Evolutionary conservation across 2,329 filamentous ascomycete species (phyloP), one percentile per base, ranked within the genome.

Genomic region (Emmonsiellopsis sp.): DNA sequence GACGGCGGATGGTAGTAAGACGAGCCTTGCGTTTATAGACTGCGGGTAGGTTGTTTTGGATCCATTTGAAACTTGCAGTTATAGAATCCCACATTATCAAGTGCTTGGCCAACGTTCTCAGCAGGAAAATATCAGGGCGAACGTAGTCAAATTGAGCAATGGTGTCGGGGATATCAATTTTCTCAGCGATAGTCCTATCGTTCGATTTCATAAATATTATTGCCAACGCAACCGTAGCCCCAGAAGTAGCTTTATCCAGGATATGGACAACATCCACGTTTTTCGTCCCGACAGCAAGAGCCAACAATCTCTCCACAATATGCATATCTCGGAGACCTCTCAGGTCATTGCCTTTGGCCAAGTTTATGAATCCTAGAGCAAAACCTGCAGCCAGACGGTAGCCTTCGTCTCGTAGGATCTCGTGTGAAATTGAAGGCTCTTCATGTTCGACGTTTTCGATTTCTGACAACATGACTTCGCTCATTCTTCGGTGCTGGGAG

Each of bases 181-280:
- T 97, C 53, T 85, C 83, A 3, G 93, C 93, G 17, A 98, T 81
- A 13, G 87, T 83, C 55, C 82, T 79, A 65, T 98, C 88, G 58
- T 94, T 88, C 0, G 92, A 93, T 70, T 97, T 97, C 88, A 98
- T 93, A 68, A 92, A 98, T 34, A 98, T 92, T 52, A 98, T 79
- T 1, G 90, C 83, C 55, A 96, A 78, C 0, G 93, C 92, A 62
- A 97, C 82, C 6, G 94, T 89, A 1, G 93, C 92, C n/a, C 88
- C 93, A 2, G 94, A 88, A 8, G 89, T 93, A 5, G 92, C 91
- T 61, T 92, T 86, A 66, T 98, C 94, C 2, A 97, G 79, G 8
- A 97, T 84, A 63, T 98, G 92, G 27, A 96, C 90, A 39, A 95
- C 79, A 61, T 95, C 86, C 10, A 97, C 89, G 56, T 91, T 88